Evolutionary conservation across 1,284 basidiomycete genomes (phyloP), one percentile per base, ranked within the genome.

Genomic region (Cutaneotrichosporon mucoides): DNA sequence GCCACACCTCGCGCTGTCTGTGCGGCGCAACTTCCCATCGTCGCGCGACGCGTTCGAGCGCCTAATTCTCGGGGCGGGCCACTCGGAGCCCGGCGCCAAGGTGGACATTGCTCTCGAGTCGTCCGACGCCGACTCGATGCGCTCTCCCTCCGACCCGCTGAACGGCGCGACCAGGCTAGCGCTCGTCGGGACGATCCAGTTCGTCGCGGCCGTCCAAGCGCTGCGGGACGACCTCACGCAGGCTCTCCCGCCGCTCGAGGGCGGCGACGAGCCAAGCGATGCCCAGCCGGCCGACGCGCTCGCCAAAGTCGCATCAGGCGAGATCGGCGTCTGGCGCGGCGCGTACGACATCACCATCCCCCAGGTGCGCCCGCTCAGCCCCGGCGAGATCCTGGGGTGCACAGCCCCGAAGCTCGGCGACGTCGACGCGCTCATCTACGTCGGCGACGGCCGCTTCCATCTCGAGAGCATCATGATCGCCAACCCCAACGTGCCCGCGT

Each of bases 381-480:
- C 96, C 0, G 96, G 96, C 42, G 96, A 99, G 77, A 92, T 99
- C 43, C 79, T 99, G 4, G 96, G 96, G 11, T 99, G 96, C 73
- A 99, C 96, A 0, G 93, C 96, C 10, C 96, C 96, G 3, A 84
- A 83, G 50, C 81, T 97, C 24, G 68, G 65, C 58, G 53, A 89
- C 66, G 85, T 90, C 5, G 93, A 97, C 70, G 93, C 91, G 0
- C 75, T 97, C 24, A 81, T 97, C 68, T 99, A 99, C 76, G 85
- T 99, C 36, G 96, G 96, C 24, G 96, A 99, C 72, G 96, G 96
- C 15, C 87, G 96, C 11, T 99, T 99, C 81, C 96, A 99, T 73
- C 84, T 99, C 13, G 96, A 99, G 77, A 90, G 90, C 11, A 94
- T 98, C 75, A 99, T 99, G 96, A 98, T 99, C 62, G 92, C 92